Base-by-base conservation (phyloP, 768 basidiomycete genomes). In the Russula sp. region DNA sequence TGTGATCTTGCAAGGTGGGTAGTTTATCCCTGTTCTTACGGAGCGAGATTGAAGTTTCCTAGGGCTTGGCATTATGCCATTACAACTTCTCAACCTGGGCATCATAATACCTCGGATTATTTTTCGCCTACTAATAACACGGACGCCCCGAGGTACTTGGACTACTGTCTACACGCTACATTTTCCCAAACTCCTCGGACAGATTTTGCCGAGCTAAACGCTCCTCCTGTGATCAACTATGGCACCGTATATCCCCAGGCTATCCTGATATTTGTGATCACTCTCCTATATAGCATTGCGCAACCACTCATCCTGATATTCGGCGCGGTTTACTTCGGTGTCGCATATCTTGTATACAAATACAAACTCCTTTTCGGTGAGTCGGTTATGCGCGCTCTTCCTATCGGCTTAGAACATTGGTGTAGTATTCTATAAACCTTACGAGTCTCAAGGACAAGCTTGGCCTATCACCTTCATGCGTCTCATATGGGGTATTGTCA, bases 201-300 rank as follows among this genome's bases (percentile, higher is more conserved):
- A 98, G 96, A 99, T 69, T 95, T 86, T 65, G 96, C 94, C 18
- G 97, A 97, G 72, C 80, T 98, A 16, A 97, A 99, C 70, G 93
- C 94, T 0, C 97, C 97, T 7, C 94, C 97, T 0, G 92, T 95
- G 88, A 89, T 98, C 74, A 98, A 98, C 73, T 96, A 98, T 67
- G 97, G 97, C 54, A 82, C 89, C 53, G 93, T 99, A 11, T 99
- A 98, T 72, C 97, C 97, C 0, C 96, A 98, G 70, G 90, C 95
- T 6, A 93, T 98, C 61, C 79, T 99, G 47, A 87, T 98, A 72
- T 98, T 98, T 73, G 90, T 93, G 65, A 89, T 99, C 74, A 95
- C 91, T 41, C 77, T 99, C 69, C 79, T 95, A 39, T 98, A 98
- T 78, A 95, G 93, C 72, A 89, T 99, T 66, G 89, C 96, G 13